Percentiles rank a stretch among this genome's conserved stretches.
These are phyloP conservation scores for Pleurotus cornucopiae DNA, from an alignment of 768 basidiomycete species.

Conservation along the genomic window DNA sequence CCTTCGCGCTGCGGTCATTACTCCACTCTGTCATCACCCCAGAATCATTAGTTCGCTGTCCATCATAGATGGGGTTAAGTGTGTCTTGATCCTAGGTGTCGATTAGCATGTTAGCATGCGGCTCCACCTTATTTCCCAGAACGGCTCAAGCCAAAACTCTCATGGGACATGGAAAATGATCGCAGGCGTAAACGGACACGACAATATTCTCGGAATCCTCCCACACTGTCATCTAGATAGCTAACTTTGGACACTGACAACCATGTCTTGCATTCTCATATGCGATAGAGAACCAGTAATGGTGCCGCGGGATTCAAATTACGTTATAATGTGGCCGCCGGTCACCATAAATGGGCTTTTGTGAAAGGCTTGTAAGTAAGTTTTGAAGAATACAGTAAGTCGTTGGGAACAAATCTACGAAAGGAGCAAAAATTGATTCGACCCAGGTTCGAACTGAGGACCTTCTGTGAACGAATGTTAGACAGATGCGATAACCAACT, in stretches of 20 bases:
- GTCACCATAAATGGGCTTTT: neutral
- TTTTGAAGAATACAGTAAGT: too few relatives aligned
- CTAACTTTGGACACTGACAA: neutral
- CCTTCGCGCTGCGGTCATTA: too few relatives aligned
- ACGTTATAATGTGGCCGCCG: neutral
- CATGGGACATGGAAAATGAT: conserved; percentile 1
- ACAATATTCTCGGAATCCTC: conserved; percentile 1
- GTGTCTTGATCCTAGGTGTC: neutral
- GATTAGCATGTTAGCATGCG: neutral
- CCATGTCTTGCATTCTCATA: neutral
- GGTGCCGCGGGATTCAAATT: conserved; percentile 2
- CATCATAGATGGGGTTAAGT: neutral
- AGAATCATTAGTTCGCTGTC: neutral
- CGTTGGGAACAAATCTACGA: too few relatives aligned
- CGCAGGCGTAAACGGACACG: neutral
- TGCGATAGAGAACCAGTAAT: neutral
- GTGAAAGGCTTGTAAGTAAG: too few relatives aligned
- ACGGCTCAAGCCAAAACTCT: conserved; percentile 7
- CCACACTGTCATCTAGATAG: neutral
- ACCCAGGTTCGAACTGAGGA: conserved; percentile 69
- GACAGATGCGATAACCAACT: conserved; percentile 84
- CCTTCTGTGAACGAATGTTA: conserved; percentile 66
- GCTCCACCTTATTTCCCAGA: conserved; percentile 7
- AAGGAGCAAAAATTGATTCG: conserved; percentile 27
- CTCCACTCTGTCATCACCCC: neutral